Base-by-base conservation (phyloP, 495 filamentous ascomycete genomes). In the Lepidopterella palustris region DNA sequence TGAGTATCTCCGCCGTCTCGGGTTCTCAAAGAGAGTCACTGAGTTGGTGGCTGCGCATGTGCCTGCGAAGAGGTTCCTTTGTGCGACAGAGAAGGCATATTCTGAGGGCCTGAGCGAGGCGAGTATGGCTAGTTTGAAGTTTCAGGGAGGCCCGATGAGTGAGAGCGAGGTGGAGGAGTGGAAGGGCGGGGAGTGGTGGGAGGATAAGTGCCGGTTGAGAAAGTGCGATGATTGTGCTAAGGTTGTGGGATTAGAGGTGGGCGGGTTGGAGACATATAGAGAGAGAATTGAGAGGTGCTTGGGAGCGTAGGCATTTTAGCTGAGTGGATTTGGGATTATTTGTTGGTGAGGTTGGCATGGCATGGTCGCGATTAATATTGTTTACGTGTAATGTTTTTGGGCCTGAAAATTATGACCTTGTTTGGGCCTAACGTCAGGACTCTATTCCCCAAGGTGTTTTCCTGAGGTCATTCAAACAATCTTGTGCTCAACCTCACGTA, bases 211-310 rank as follows among this genome's bases (percentile, higher is more conserved):
- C 29, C 63, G 64, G 4, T 58, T 78, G 20, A 66, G 75, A 24
- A 66, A 67, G 47, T 78, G 75, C 74, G 76, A 78, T 59, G 76
- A 78, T 68, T 60, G 55, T 5, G 74, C 75, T 0, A 78, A 77
- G 57, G 40, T 75, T 27, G 65, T 65, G 23, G 72, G 66, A 0
- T 57, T 76, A 55, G 68, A 71, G 45, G 63, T 72, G 0, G 72
- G 70, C 5, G 66, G 71, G 6, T 67, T 70, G 18, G 21, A 58
- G 13, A 42, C 67, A 0, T 76, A 78, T 63, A 29, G 64, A 45
- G 58, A 61, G 9, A 74, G 74, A 59, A 74, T 61, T 20, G 45
- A 58, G 58, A 20, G 29, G 13, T 54, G 60, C 62, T 49, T 65
- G 24, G 47, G 25, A 28, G 29, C 3, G 21, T 2, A 21, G n/a